A percentile compares a stretch with the other conserved stretches of the same genome.
Conservation (phyloP, 225 moss, liverwort and hornwort genomes). For the Sphagnum contortum region DNA sequence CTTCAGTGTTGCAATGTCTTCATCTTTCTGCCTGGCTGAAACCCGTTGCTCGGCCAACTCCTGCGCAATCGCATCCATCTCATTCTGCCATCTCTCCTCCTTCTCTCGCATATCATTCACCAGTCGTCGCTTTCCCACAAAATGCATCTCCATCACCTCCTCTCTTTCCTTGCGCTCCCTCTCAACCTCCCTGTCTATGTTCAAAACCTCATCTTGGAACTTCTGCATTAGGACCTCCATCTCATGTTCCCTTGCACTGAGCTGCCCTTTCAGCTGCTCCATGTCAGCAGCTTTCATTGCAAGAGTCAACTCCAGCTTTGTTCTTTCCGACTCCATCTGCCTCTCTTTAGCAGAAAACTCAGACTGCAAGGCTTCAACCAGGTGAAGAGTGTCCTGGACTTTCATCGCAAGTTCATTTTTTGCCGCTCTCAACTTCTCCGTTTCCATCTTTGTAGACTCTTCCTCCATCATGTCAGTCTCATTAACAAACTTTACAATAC, state of each 20-base stretch:
- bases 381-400: constrained; percentile 18
- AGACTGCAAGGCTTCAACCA: constrained; percentile 33
- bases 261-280: constrained; percentile 42
- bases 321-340: constrained; percentile 43
- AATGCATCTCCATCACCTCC: constrained; percentile 81
- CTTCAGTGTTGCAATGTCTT: constrained; percentile 32
- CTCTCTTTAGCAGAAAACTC: constrained; percentile 28
- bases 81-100: constrained; percentile 63
- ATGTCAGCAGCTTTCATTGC: constrained; percentile 45
- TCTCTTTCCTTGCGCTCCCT: constrained; percentile 79
- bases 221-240: constrained; percentile 67
- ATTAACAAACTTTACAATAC: constrained; percentile 17
- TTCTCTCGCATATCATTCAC: constrained; percentile 57
- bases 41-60: constrained; percentile 43
- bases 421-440: constrained; percentile 28
- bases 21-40: constrained; percentile 41
- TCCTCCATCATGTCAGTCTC: constrained; percentile 14
- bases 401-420: constrained; percentile 35
- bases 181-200: constrained; percentile 69
- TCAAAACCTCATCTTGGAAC: constrained; percentile 67
- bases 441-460: constrained; percentile 8
- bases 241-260: constrained; percentile 69
- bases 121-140: constrained; percentile 54
- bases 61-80: constrained; percentile 38
- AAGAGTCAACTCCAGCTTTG: constrained; percentile 23